phyloP scores from a whole-genome alignment of 106 monocot species.

The Allium fistulosum region DNA sequence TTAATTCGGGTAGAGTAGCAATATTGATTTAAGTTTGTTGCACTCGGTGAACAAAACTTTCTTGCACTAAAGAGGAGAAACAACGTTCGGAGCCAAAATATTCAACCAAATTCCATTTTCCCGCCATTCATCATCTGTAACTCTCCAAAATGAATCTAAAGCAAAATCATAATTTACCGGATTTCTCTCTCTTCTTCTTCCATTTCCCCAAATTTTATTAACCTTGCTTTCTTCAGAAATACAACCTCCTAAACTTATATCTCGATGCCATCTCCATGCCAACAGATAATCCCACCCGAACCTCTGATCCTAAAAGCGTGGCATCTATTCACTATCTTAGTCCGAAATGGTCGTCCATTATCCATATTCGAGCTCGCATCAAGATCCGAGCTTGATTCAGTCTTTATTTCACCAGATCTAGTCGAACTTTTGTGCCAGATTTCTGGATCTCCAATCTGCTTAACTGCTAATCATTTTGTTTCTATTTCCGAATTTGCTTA shows the following conservation, averaged over 20 bases:
- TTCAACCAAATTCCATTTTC: too few species aligned
- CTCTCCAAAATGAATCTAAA: too few species aligned
- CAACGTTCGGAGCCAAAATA: too few species aligned
- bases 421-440: conserved; percentile 52
- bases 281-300: background rate
- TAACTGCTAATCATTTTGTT: conserved; percentile 26
- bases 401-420: conserved; percentile 14
- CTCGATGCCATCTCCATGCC: conserved; percentile 11
- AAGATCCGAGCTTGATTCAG: conserved; percentile 2
- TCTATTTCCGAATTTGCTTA: conserved; percentile 24
- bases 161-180: too few species aligned
- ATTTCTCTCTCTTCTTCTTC: background rate
- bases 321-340: conserved; percentile 55
- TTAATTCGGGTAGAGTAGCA: too few species aligned
- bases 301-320: conserved; percentile 46
- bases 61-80: too few species aligned
- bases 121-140: too few species aligned
- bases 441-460: conserved; percentile 42
- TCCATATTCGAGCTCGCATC: conserved; percentile 30
- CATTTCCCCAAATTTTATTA: background rate
- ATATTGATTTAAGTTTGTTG: too few species aligned
- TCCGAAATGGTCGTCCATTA: conserved; percentile 47
- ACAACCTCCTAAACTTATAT: conserved; percentile 6
- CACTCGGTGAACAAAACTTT: too few species aligned
- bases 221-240: background rate